These are phyloP conservation scores for Inonotus obliquus DNA, from an alignment of 1,284 basidiomycete species.

Conservation along the genomic window DNA sequence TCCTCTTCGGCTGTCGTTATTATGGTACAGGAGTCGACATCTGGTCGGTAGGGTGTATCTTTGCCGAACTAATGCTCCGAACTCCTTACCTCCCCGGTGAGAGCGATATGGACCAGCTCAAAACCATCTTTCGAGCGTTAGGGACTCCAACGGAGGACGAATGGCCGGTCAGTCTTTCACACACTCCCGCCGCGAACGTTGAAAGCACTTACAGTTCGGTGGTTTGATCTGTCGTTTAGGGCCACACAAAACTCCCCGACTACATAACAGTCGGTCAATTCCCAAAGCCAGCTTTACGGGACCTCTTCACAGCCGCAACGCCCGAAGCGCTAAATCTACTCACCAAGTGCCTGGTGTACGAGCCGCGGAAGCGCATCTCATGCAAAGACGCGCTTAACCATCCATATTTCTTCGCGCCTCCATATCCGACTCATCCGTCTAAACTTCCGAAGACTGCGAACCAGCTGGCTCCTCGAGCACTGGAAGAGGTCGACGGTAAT, in stretches of 20 bases:
- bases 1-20: slow-evolving; percentile 83
- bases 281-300: slow-evolving; percentile 75
- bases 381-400: slow-evolving; percentile 78
- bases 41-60: slow-evolving; percentile 95
- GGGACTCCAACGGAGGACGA: slow-evolving; percentile 95
- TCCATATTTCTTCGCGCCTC: slow-evolving; percentile 73
- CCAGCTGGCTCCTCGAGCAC: slow-evolving; percentile 46
- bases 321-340: slow-evolving; percentile 86
- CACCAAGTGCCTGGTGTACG: slow-evolving; percentile 75
- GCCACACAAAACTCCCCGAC: slow-evolving; percentile 85
- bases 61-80: slow-evolving; percentile 94
- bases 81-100: slow-evolving; percentile 92
- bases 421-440: slow-evolving; percentile 76
- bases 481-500: slow-evolving; percentile 74
- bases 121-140: slow-evolving; percentile 89
- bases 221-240: slow-evolving; percentile 40
- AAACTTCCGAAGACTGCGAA: slow-evolving; percentile 74
- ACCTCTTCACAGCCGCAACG: slow-evolving; percentile 88
- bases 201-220: neutral
- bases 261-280: slow-evolving; percentile 82
- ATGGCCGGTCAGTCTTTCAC: slow-evolving; percentile 70
- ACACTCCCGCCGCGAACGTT: neutral
- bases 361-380: slow-evolving; percentile 79
- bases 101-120: slow-evolving; percentile 94
- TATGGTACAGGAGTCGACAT: slow-evolving; percentile 89